These are phyloP conservation scores for Zygoascus meyerae DNA, from an alignment of 1,139 yeast species.

Conservation along the genomic window DNA sequence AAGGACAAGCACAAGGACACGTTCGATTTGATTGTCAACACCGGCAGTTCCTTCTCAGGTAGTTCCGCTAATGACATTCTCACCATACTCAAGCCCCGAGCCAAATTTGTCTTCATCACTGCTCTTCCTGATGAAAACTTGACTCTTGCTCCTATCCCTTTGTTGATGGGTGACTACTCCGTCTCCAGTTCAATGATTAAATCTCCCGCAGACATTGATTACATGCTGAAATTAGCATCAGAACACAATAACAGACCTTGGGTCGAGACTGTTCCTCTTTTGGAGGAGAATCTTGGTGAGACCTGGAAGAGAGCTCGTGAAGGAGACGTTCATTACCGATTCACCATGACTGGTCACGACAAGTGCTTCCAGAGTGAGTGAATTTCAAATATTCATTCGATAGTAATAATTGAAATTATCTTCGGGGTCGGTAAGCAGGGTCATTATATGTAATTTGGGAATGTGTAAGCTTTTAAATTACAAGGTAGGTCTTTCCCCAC, in stretches of 20 bases:
- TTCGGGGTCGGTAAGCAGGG: too few species aligned
- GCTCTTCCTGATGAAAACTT: conserved; percentile 8
- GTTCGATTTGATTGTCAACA: conserved; percentile 25
- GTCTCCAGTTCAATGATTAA: conserved; percentile 23
- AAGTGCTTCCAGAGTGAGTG: background rate
- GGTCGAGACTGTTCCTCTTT: conserved; percentile 19
- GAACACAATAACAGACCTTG: conserved; percentile 18
- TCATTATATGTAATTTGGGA: too few species aligned
- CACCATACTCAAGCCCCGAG: conserved; percentile 9
- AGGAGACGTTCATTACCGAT: conserved; percentile 11
- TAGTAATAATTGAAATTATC: too few species aligned
- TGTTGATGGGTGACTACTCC: conserved; percentile 9
- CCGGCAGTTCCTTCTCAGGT: conserved; percentile 21
- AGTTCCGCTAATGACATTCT: conserved; percentile 20
- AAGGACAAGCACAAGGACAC: conserved; percentile 13
- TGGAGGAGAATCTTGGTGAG: conserved; percentile 17
- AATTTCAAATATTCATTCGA: too few species aligned
- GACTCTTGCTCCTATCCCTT: conserved; percentile 10
- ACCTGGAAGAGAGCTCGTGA: conserved; percentile 6
- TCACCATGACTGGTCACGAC: conserved; percentile 8
- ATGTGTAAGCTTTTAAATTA: too few species aligned
- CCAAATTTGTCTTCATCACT: conserved; percentile 19
- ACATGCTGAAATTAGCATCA: conserved; percentile 24
- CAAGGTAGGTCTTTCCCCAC: too few species aligned
- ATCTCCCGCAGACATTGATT: conserved; percentile 24